A percentile compares a stretch with the other conserved stretches of the same genome.
These are phyloP conservation scores for Claviceps fusiformis DNA, from an alignment of 2,329 filamentous ascomycete genomes.

Conservation along the genomic window DNA sequence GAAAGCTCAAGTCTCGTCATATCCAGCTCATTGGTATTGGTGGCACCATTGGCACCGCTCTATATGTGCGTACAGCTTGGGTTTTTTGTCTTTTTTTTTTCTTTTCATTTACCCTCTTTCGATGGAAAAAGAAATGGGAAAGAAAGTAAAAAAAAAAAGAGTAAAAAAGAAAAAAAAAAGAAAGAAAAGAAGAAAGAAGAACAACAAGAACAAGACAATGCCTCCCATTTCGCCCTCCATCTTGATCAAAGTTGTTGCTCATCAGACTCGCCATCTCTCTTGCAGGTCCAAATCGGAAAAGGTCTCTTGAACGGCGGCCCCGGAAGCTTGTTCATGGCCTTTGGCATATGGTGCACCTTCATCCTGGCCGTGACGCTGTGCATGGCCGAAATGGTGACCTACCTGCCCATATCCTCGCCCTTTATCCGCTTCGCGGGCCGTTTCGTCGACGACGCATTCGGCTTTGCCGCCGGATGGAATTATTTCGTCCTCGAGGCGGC, in stretches of 20 bases:
- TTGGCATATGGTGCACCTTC: constrained; percentile 47
- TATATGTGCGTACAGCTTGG: constrained; percentile 30
- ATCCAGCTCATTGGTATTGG: constrained; percentile 50
- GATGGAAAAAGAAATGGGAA: no score
- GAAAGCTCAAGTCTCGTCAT: constrained; percentile 40
- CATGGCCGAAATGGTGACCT: constrained; percentile 66
- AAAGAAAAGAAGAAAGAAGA: no score
- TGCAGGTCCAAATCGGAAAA: constrained; percentile 40
- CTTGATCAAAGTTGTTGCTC: constrained; percentile 8
- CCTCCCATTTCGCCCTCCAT: no score
- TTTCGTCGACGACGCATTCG: constrained; percentile 63
- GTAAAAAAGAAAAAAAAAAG: neutral
- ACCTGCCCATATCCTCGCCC: constrained; percentile 61
- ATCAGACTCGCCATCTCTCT: constrained; percentile 3
- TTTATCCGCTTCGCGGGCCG: constrained; percentile 67
- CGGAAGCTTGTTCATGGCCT: constrained; percentile 43
- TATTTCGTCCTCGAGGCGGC: constrained; percentile 59
- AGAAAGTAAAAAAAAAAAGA: no score
- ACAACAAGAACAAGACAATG: no score
- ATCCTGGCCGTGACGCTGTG: constrained; percentile 46
- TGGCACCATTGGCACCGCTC: constrained; percentile 49
- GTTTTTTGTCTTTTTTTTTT: neutral
- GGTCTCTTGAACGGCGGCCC: constrained; percentile 46
- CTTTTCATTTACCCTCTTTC: neutral
- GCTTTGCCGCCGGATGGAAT: constrained; percentile 61